A percentile compares a stretch with the other conserved stretches of the same genome.
Evolutionary conservation across 2,329 filamentous ascomycete species (phyloP).

Genomic region (Phyllosticta citriasiana): DNA sequence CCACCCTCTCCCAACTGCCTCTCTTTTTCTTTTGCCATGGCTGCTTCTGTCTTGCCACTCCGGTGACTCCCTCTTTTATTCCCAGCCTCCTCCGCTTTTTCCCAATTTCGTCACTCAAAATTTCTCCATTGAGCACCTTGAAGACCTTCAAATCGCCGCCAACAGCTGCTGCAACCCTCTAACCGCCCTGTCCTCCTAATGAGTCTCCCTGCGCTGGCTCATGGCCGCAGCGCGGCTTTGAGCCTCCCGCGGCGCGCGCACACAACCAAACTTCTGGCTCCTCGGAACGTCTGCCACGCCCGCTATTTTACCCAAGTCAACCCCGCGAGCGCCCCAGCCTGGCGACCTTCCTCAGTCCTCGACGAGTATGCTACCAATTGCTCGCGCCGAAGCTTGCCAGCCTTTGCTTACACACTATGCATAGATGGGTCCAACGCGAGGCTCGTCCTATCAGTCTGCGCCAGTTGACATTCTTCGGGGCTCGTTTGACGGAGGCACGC

Average conservation of each 20-base stretch:
- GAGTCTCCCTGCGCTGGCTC: background rate
- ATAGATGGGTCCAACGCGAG: conserved; percentile 84
- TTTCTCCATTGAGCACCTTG: background rate
- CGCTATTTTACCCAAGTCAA: background rate
- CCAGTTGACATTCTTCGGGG: conserved; percentile 94
- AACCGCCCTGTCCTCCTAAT: background rate
- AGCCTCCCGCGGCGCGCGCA: background rate
- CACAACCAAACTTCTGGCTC: background rate
- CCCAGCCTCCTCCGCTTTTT: background rate
- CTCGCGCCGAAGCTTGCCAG: background rate
- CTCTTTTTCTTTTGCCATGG: background rate
- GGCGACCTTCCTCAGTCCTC: conserved; percentile 48
- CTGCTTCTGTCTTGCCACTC: background rate
- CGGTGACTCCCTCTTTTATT: background rate
- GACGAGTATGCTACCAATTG: conserved; percentile 43
- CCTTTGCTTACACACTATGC: conserved; percentile 11
- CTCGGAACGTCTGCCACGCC: background rate
- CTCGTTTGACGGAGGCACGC: conserved; percentile 80
- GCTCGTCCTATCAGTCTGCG: conserved; percentile 92
- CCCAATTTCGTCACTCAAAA: background rate
- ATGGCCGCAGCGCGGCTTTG: background rate
- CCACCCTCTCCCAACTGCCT: background rate
- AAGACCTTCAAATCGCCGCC: background rate
- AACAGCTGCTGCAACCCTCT: background rate
- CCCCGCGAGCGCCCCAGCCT: conserved; percentile 37